Evolutionary conservation across 2,329 filamentous ascomycete species (phyloP), one percentile per base, ranked within the genome.

Genomic region (Tothia fuscella): DNA sequence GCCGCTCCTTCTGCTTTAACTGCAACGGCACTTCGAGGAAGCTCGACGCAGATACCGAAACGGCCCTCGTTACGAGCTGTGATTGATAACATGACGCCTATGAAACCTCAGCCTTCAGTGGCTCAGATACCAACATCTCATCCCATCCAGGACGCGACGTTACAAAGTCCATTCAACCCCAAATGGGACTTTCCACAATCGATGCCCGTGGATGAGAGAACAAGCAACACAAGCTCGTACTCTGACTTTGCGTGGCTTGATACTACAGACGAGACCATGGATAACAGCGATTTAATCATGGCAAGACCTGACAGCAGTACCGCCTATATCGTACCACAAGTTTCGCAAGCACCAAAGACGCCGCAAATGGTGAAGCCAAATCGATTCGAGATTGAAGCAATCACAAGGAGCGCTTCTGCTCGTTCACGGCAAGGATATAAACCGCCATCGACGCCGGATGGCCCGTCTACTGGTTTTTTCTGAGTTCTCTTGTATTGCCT

Each of bases 201-300:
- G 9, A 34, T 14, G 31, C 20, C 31, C n/a, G 17, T 29, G 9
- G n/a, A 9, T 14, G n/a, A 9, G 9, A 9, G 26, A 29, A 9
- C 9, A 29, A 9, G 26, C 26, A 14, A n/a, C 9, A 9, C 26
- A 14, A 9, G 26, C 26, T 17, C 31, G 31, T 12, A 34, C 31
- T n/a, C n/a, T n/a, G n/a, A n/a, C n/a, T n/a, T n/a, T n/a, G 39
- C 39, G 3, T 41, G 39, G 39, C 29, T 41, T 9, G 31, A 34
- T 34, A 12, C 20, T 9, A 9, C 26, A 9, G n/a, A 14, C 26
- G 26, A 14, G 9, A 14, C 9, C 26, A 14, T 14, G 26, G n/a
- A 9, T 9, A 14, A 29, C 9, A 9, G 9, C 26, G n/a, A 14
- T 29, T 14, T 9, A 29, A 14, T 14, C 9, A 9, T 14, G 9